Evolutionary conservation across 2,329 filamentous ascomycete genomes (phyloP).

Genomic region (Alternaria sp.): DNA sequence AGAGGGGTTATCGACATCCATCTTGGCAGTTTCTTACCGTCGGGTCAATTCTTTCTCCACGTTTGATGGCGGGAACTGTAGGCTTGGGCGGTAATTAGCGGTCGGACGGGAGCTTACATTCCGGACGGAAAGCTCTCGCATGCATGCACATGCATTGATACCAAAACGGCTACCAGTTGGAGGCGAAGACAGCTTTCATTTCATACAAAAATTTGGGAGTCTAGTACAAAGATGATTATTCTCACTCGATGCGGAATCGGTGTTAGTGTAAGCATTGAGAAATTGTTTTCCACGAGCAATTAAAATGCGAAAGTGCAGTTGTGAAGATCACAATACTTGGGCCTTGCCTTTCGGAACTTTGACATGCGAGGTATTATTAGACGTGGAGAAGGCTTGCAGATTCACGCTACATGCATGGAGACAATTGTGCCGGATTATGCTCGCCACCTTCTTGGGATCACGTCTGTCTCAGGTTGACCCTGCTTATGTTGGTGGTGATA

Average conservation of each 20-base stretch:
- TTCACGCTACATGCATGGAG: constrained; percentile 6
- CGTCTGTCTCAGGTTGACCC: constrained; percentile 16
- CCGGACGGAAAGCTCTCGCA: constrained; percentile 4
- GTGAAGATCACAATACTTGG: not conserved
- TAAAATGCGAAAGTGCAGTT: not conserved
- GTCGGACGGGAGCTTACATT: not conserved
- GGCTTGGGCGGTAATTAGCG: constrained; percentile 4
- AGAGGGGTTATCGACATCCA: constrained; percentile 17
- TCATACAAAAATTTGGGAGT: not conserved
- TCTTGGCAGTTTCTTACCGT: not conserved
- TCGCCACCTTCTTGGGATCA: not conserved
- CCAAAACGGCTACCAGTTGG: not conserved
- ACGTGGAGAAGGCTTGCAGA: constrained; percentile 3
- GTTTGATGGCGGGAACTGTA: constrained; percentile 11
- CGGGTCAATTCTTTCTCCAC: not conserved
- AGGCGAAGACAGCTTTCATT: not conserved
- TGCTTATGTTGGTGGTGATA: constrained; percentile 5
- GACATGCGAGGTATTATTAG: constrained; percentile 16
- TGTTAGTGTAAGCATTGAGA: not conserved
- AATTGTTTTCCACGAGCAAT: constrained; percentile 3
- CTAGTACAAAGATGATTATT: not conserved
- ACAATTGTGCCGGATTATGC: constrained; percentile 8
- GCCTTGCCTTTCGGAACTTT: constrained; percentile 4
- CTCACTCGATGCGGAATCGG: not conserved
- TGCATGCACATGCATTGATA: constrained; percentile 4